Conservation (phyloP, 164 flowering plant genomes). For the Amborella trichopoda region DNA sequence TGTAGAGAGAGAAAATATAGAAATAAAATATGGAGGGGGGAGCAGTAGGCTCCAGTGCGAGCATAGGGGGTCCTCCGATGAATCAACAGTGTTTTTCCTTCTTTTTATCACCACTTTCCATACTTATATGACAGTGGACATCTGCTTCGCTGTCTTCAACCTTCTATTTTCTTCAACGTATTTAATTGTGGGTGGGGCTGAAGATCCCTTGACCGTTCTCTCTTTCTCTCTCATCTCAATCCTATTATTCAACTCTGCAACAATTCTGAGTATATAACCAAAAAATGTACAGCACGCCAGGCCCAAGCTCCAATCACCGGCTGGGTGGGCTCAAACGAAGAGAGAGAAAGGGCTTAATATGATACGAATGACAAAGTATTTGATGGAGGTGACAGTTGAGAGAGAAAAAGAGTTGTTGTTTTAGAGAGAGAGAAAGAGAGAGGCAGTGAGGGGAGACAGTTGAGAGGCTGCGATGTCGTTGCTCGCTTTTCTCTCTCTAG, state of each 20-base stretch:
- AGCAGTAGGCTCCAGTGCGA: constrained; percentile 4
- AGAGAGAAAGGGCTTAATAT: too few relatives aligned
- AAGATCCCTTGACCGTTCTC: constrained; percentile 5
- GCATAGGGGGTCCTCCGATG: constrained; percentile 24
- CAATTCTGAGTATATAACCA: too few relatives aligned
- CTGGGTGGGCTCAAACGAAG: too few relatives aligned
- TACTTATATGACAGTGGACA: constrained; percentile 7
- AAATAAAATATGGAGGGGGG: constrained; percentile 3
- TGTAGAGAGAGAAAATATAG: constrained; percentile 5
- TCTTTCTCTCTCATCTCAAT: background rate
- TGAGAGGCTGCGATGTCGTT: too few relatives aligned
- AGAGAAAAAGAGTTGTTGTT: background rate
- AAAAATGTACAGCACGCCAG: too few relatives aligned
- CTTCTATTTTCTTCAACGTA: background rate
- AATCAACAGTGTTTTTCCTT: constrained; percentile 13
- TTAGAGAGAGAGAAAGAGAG: background rate
- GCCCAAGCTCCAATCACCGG: too few relatives aligned
- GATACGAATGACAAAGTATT: too few relatives aligned
- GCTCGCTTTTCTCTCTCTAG: too few relatives aligned
- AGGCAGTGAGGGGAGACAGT: background rate
- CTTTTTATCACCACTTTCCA: constrained; percentile 12
- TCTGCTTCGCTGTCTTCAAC: constrained; percentile 39
- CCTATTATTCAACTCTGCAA: background rate
- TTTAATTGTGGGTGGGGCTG: background rate
- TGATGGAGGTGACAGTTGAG: background rate